Conservation (phyloP, 176 grass and related monocot species). For the Oryza meridionalis region DNA sequence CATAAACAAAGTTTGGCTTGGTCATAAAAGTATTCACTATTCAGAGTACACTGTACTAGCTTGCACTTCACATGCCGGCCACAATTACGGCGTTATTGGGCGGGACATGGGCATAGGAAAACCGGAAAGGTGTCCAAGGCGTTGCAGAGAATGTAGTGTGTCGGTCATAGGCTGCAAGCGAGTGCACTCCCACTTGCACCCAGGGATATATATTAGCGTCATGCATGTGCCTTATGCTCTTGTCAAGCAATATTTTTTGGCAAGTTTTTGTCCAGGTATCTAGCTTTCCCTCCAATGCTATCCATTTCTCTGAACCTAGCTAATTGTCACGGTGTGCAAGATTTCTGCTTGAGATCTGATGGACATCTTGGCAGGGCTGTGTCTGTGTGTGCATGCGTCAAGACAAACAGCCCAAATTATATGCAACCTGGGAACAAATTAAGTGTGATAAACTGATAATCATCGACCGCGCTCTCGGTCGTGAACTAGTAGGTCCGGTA, state of each 20-base stretch:
- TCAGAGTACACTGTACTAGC: not conserved
- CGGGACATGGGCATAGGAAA: conserved; percentile 13
- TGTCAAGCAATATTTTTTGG: not conserved
- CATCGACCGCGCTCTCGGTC: not conserved
- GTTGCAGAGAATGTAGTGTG: conserved; percentile 27
- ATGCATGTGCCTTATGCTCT: conserved; percentile 30
- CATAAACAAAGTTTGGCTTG: not conserved
- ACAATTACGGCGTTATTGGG: conserved; percentile 42
- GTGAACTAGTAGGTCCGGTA: not conserved
- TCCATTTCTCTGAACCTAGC: not conserved
- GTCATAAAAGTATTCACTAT: conserved; percentile 22
- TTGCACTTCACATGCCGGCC: conserved; percentile 9
- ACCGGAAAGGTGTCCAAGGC: conserved; percentile 6
- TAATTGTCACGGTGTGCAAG: conserved; percentile 3
- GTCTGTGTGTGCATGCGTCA: not conserved
- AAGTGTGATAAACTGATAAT: conserved; percentile 8
- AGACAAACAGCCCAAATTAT: conserved; percentile 19
- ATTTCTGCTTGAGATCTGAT: conserved; percentile 32
- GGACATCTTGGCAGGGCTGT: conserved; percentile 44
- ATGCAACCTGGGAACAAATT: conserved; percentile 14
- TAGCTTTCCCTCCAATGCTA: not conserved
- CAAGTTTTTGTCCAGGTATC: conserved; percentile 1
- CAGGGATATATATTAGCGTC: conserved; percentile 13
- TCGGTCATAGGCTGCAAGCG: not conserved
- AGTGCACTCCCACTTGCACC: conserved; percentile 36